Evolutionary conservation across 148 eudicot genomes (phyloP).

Genomic region (Spergularia marina): DNA sequence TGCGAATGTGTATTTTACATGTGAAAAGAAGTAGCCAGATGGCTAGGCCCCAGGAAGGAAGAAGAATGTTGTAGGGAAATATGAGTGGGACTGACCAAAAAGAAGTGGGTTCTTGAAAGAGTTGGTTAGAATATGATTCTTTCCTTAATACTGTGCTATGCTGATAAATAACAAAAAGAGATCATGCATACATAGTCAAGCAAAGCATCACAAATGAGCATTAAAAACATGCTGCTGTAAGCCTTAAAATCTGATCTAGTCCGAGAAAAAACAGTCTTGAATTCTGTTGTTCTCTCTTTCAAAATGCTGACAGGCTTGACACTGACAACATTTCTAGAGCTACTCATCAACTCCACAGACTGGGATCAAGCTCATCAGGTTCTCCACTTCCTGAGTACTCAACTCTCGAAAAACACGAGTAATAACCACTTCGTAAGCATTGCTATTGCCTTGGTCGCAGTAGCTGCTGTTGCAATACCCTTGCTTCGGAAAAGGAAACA

Average conservation of each 20-base stretch:
- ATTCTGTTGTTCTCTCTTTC: neutral
- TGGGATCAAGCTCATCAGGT: constrained; percentile 8
- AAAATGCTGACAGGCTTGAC: constrained; percentile 6
- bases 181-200: constrained; percentile 6
- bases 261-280: neutral
- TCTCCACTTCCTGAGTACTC: constrained; percentile 2
- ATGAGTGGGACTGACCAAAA: too few relatives aligned
- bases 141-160: too few relatives aligned
- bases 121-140: too few relatives aligned
- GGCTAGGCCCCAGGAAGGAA: too few relatives aligned
- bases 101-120: too few relatives aligned
- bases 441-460: constrained; percentile 25
- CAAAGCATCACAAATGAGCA: constrained; percentile 6
- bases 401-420: neutral
- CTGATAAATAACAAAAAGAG: neutral
- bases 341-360: constrained; percentile 4
- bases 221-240: neutral
- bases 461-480: constrained; percentile 17
- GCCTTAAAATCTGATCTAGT: neutral
- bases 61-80: too few relatives aligned
- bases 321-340: constrained; percentile 1
- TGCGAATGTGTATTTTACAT: too few relatives aligned
- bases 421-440: constrained; percentile 13
- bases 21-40: too few relatives aligned
- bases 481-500: constrained; percentile 28